A percentile compares a stretch with the other conserved stretches of the same genome.
Conservation (phyloP, 1,284 basidiomycete species). For the Cystobasidium slooffiae region DNA sequence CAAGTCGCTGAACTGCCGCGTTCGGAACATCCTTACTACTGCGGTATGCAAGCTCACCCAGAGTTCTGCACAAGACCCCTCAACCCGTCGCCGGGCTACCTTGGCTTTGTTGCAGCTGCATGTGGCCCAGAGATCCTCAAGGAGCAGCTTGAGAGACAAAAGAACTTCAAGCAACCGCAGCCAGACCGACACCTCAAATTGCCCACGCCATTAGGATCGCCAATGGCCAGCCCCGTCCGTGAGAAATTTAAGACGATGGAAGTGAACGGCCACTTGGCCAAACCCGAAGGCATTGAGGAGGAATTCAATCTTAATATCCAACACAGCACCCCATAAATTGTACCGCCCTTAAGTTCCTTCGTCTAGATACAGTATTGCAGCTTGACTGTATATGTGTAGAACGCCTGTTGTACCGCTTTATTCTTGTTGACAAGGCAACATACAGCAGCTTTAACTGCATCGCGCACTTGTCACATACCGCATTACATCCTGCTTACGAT, state of each 20-base stretch:
- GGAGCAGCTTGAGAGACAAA: conserved; percentile 75
- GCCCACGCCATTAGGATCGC: conserved; percentile 32
- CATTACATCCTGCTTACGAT: too few species aligned
- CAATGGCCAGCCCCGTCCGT: conserved; percentile 25
- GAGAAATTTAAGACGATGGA: conserved; percentile 36
- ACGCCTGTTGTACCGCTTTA: too few species aligned
- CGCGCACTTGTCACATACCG: too few species aligned
- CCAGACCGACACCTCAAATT: conserved; percentile 54
- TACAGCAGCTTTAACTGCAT: too few species aligned
- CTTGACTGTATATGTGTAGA: too few species aligned
- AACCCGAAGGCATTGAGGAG: conserved; percentile 39
- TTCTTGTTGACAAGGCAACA: too few species aligned
- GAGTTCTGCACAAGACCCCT: conserved; percentile 99
- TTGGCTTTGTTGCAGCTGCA: conserved; percentile 91
- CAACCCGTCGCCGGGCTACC: conserved; percentile 96
- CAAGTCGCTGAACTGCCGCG: conserved; percentile 87
- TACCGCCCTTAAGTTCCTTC: too few species aligned
- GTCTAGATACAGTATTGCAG: too few species aligned
- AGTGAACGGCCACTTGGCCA: conserved; percentile 42
- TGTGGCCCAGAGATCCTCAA: conserved; percentile 68
- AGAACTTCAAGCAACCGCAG: conserved; percentile 62
- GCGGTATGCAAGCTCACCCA: conserved; percentile 94
- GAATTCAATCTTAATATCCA: conserved; percentile 43
- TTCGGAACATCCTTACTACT: conserved; percentile 92
- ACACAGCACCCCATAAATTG: conserved; percentile 17